Conservation (phyloP, 2,329 filamentous ascomycete species). For the Phaeomoniella chlamydospora region DNA sequence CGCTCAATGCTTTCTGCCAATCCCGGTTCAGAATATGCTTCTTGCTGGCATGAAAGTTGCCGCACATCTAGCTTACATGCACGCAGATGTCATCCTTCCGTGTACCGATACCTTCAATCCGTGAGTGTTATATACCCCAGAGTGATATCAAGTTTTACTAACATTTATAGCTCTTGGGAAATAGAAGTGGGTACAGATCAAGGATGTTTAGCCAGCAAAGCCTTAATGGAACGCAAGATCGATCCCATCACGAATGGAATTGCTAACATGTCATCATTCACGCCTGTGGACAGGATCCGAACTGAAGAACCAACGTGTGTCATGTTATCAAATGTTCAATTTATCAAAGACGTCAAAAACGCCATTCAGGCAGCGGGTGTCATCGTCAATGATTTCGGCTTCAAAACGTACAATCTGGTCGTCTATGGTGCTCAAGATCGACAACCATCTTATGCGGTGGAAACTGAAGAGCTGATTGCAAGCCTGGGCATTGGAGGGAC, state of each 20-base stretch:
- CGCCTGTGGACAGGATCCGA: conserved; percentile 36
- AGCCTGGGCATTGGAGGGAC: conserved; percentile 25
- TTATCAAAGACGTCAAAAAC: conserved; percentile 43
- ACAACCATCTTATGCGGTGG: conserved; percentile 36
- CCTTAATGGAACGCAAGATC: conserved; percentile 35
- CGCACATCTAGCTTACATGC: conserved; percentile 19
- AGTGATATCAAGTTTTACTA: too few relatives aligned
- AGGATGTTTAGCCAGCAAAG: conserved; percentile 32
- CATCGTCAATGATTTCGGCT: conserved; percentile 42
- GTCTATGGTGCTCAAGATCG: conserved; percentile 43
- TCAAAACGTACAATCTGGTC: conserved; percentile 39
- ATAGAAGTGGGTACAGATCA: conserved; percentile 37
- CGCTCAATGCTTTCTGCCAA: conserved; percentile 21
- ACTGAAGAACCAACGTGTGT: conserved; percentile 39
- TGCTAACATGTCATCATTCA: conserved; percentile 39
- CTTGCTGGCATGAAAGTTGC: conserved; percentile 21
- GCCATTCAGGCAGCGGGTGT: conserved; percentile 41
- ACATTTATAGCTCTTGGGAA: conserved; percentile 41
- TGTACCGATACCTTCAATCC: conserved; percentile 39
- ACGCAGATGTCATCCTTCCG: conserved; percentile 34
- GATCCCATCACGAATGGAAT: conserved; percentile 45
- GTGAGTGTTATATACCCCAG: too few relatives aligned
- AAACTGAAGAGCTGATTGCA: conserved; percentile 33
- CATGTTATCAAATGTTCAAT: conserved; percentile 44
- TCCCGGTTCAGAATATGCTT: conserved; percentile 24